phyloP scores from a whole-genome alignment of 768 basidiomycete species.

The Suillus subaureus region DNA sequence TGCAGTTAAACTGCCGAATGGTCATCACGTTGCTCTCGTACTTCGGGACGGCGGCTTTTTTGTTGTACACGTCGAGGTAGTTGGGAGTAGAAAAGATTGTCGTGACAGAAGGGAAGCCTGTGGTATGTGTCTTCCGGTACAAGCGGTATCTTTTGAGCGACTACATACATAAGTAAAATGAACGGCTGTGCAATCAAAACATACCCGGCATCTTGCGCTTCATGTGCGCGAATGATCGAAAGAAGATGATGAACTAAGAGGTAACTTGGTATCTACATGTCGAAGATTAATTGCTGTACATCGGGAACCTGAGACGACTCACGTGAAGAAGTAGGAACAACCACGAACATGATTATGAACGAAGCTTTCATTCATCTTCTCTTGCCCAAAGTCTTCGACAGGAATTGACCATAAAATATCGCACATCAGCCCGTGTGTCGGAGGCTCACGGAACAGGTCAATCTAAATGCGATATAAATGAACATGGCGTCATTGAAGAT shows the following conservation, averaged over 20 bases:
- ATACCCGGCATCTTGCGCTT: slow-evolving; percentile 98
- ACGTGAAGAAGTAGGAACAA: slow-evolving; percentile 96
- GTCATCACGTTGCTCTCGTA: slow-evolving; percentile 99
- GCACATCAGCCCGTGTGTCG: slow-evolving; percentile 96
- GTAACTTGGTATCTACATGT: slow-evolving; percentile 85
- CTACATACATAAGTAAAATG: neutral
- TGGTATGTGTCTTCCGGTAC: slow-evolving; percentile 99
- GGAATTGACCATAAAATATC: slow-evolving; percentile 99
- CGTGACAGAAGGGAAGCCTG: slow-evolving; percentile 99
- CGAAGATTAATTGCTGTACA: slow-evolving; percentile 7
- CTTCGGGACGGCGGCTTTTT: slow-evolving; percentile 98
- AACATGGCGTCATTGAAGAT: neutral
- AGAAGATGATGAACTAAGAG: slow-evolving; percentile 95
- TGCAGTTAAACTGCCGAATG: slow-evolving; percentile 96
- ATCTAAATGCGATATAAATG: slow-evolving; percentile 51
- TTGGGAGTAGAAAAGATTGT: slow-evolving; percentile 99
- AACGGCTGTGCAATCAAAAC: slow-evolving; percentile 23
- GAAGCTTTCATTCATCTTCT: slow-evolving; percentile 89
- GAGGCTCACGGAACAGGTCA: slow-evolving; percentile 98
- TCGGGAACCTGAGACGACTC: slow-evolving; percentile 20
- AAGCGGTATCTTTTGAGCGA: slow-evolving; percentile 74
- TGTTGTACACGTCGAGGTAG: slow-evolving; percentile 99
- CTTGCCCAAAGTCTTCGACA: slow-evolving; percentile 94
- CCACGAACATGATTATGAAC: slow-evolving; percentile 96
- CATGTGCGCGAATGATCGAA: slow-evolving; percentile 96